phyloP scores from a whole-genome alignment of 169 alveolate genomes.

The Plasmodium yoelii region DNA sequence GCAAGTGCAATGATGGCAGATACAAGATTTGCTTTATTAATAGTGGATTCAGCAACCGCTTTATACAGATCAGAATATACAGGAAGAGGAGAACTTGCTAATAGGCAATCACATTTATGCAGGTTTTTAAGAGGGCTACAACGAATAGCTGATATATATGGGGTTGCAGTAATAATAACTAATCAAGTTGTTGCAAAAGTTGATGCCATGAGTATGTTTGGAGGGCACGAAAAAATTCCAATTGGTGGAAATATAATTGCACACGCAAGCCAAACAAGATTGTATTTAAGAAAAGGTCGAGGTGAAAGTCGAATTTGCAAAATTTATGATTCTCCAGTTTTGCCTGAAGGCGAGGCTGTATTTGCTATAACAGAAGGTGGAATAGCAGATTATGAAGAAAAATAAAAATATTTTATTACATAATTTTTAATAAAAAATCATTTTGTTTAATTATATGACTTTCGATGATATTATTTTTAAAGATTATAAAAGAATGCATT shows the following conservation, averaged over 20 bases:
- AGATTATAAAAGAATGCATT: too few relatives aligned
- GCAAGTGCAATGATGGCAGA: conserved; percentile 98
- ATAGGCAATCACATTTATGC: conserved; percentile 97
- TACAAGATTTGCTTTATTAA: conserved; percentile 95
- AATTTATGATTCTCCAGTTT: conserved; percentile 97
- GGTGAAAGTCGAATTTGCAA: conserved; percentile 97
- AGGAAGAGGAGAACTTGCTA: conserved; percentile 99
- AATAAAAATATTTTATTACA: conserved; percentile 16
- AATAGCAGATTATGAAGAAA: conserved; percentile 90
- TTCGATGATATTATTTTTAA: neutral
- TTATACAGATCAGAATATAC: conserved; percentile 98
- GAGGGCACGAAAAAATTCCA: conserved; percentile 90
- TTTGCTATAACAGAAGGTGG: conserved; percentile 95
- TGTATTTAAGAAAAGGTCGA: conserved; percentile 92
- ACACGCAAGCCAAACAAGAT: conserved; percentile 98
- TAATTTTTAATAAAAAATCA: neutral
- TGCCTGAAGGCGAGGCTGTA: conserved; percentile 99
- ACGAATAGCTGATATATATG: conserved; percentile 96
- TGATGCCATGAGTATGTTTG: conserved; percentile 91
- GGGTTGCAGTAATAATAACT: conserved; percentile 96
- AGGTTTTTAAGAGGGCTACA: conserved; percentile 95
- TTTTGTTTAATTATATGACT: conserved; percentile 1
- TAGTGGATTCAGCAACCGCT: conserved; percentile 98
- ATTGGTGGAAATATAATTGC: conserved; percentile 99
- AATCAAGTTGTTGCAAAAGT: conserved; percentile 96